Base-by-base conservation (phyloP, 192 early-diverging fungal genomes). In the Coemansia umbellata region DNA sequence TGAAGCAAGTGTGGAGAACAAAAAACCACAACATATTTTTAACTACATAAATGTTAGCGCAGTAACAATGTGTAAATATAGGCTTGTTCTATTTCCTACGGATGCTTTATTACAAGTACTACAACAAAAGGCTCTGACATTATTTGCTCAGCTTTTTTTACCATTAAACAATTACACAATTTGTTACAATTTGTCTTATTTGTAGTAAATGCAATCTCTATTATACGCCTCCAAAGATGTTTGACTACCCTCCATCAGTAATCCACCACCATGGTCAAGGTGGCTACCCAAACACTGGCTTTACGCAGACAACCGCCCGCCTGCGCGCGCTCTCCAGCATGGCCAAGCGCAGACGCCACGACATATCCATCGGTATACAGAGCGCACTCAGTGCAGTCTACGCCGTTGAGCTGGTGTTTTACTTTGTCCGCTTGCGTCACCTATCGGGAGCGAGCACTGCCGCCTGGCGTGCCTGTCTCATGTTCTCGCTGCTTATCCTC, bases 321-420 rank as follows among this genome's bases (percentile, higher is more conserved):
- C 17, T 60, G 14, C 35, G 24, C 11, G 19, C 60, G 3, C 11
- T 74, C 15, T 32, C 45, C 0, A 50, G 18, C 8, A 30, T 64
- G 30, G 53, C 52, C 5, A 63, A 60, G 26, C 60, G 52, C 26
- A 69, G 59, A 28, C 57, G 66, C 17, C 57, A 60, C 44, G 66
- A 76, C 48, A 69, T 76, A 28, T 76, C 73, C 24, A 76, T 76
- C 15, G 60, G 65, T 3, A 1, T 76, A 15, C 73, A 76, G 31
- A 53, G 57, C 28, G 62, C 44, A 7, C 44, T 76, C 3, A 66
- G 60, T n/a, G 50, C 55, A 2, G 37, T 69, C 0, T 76, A 76
- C 15, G 47, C 62, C 2, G 45, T 59, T 13, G 66, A 69, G 32
- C 51, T 76, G 2, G 62, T 69, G 9, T 65, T 61, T 37, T 76